Evolutionary conservation across 1,139 yeast species (phyloP).

Genomic region (Neolecta irregularis): DNA sequence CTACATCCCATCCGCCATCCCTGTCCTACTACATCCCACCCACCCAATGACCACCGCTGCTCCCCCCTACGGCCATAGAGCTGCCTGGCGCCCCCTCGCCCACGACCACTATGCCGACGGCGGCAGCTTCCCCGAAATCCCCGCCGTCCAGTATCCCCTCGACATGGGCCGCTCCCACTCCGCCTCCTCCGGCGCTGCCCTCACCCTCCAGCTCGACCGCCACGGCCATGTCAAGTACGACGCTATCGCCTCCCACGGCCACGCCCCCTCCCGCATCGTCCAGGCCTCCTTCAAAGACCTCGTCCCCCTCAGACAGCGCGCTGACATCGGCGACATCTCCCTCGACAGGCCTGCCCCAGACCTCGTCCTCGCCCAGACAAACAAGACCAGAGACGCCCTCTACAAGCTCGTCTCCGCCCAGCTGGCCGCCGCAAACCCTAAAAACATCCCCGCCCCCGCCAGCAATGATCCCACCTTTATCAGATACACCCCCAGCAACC

Average conservation of each 20-base stretch:
- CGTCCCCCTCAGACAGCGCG: constrained; percentile 34
- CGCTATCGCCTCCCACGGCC: constrained; percentile 26
- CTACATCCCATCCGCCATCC: too few relatives aligned
- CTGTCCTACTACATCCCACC: too few relatives aligned
- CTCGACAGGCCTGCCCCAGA: constrained; percentile 30
- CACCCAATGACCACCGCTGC: background rate
- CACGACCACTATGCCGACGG: constrained; percentile 25
- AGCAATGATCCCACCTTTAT: constrained; percentile 29
- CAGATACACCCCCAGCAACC: constrained; percentile 35
- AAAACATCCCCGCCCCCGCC: constrained; percentile 19
- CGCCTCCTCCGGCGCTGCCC: constrained; percentile 18
- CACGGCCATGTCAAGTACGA: constrained; percentile 25
- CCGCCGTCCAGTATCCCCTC: constrained; percentile 24
- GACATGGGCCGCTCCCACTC: constrained; percentile 21
- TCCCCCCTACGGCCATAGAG: constrained; percentile 24
- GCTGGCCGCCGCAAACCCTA: constrained; percentile 21
- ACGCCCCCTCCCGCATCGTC: constrained; percentile 21
- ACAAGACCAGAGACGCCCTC: constrained; percentile 35
- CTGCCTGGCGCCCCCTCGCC: constrained; percentile 21
- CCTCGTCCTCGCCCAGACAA: constrained; percentile 28
- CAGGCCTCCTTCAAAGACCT: constrained; percentile 31
- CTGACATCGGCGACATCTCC: constrained; percentile 24
- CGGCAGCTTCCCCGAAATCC: constrained; percentile 26
- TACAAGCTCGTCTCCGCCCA: constrained; percentile 32
- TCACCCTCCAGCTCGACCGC: constrained; percentile 23